Conservation (phyloP, 139 green algal genomes). For the Chlorella sp. region DNA sequence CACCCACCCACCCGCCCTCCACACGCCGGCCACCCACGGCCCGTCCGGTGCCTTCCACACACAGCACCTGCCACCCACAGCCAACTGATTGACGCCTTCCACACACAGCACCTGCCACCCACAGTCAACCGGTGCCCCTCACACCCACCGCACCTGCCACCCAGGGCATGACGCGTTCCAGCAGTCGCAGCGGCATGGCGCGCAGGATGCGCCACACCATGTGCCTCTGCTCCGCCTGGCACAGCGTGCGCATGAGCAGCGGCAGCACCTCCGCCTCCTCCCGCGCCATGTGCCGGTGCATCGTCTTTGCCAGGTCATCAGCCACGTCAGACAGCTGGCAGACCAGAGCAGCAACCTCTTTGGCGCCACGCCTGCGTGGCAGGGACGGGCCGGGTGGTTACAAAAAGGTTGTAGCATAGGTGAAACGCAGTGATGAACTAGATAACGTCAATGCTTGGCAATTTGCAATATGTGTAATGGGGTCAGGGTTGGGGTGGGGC, state of each 20-base stretch:
- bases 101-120: constrained; percentile 79
- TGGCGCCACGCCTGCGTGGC: constrained; percentile 49
- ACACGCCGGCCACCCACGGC: no score
- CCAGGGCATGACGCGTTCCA: constrained; percentile 95
- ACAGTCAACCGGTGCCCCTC: constrained; percentile 36
- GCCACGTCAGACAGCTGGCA: constrained; percentile 65
- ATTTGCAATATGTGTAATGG: no score
- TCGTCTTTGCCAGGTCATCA: constrained; percentile 54
- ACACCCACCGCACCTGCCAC: constrained; percentile 63
- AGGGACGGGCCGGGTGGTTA: neutral
- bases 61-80: constrained; percentile 84
- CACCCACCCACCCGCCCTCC: no score
- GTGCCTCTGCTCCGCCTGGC: constrained; percentile 78
- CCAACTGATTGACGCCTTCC: constrained; percentile 91
- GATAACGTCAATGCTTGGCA: no score
- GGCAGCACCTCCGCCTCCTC: constrained; percentile 88
- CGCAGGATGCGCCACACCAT: constrained; percentile 90
- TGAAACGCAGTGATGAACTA: no score
- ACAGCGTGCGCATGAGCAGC: constrained; percentile 73
- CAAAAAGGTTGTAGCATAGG: neutral
- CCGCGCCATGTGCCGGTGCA: constrained; percentile 69
- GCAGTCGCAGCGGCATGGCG: constrained; percentile 94
- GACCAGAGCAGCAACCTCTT: constrained; percentile 73
- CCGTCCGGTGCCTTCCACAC: neutral
- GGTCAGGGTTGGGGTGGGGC: no score